Conservation (phyloP, 2,329 filamentous ascomycete genomes). For the Domatiomyces globalis region DNA sequence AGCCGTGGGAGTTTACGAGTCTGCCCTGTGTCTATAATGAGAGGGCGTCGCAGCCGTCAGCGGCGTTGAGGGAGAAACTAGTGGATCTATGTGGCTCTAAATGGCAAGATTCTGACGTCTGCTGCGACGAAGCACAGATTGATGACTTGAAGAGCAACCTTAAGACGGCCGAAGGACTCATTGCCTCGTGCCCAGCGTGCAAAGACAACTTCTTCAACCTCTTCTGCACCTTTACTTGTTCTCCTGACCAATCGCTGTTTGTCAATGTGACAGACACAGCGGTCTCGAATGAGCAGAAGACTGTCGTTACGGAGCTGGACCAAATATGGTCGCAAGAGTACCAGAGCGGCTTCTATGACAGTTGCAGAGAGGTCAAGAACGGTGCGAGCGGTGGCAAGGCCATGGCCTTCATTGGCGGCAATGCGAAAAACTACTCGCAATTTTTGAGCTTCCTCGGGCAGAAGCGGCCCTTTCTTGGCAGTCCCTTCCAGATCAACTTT, state of each 20-base stretch:
- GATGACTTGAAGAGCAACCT: conserved; percentile 70
- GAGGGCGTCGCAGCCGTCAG: conserved; percentile 58
- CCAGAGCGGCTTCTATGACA: conserved; percentile 79
- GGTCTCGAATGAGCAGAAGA: conserved; percentile 38
- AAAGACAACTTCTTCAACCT: conserved; percentile 97
- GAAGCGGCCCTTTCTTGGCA: conserved; percentile 64
- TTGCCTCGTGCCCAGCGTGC: conserved; percentile 89
- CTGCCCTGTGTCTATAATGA: conserved; percentile 89
- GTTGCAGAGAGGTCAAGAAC: conserved; percentile 98
- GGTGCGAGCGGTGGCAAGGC: conserved; percentile 84
- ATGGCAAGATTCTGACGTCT: conserved; percentile 73
- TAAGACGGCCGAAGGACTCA: conserved; percentile 72
- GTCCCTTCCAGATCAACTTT: conserved; percentile 97
- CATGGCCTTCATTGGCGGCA: conserved; percentile 91
- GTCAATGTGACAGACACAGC: conserved; percentile 74
- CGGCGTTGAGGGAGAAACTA: conserved; percentile 58
- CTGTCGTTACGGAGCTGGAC: conserved; percentile 74
- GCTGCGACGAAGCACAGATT: conserved; percentile 73
- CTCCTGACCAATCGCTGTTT: conserved; percentile 88
- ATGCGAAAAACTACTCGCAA: conserved; percentile 74
- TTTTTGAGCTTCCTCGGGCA: conserved; percentile 87
- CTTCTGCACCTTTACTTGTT: conserved; percentile 97
- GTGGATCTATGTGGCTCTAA: conserved; percentile 74
- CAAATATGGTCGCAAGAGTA: conserved; percentile 76
- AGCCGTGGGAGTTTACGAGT: conserved; percentile 76